Base-by-base conservation (phyloP, 306 rosid genomes). In the Quillaja saponaria region DNA sequence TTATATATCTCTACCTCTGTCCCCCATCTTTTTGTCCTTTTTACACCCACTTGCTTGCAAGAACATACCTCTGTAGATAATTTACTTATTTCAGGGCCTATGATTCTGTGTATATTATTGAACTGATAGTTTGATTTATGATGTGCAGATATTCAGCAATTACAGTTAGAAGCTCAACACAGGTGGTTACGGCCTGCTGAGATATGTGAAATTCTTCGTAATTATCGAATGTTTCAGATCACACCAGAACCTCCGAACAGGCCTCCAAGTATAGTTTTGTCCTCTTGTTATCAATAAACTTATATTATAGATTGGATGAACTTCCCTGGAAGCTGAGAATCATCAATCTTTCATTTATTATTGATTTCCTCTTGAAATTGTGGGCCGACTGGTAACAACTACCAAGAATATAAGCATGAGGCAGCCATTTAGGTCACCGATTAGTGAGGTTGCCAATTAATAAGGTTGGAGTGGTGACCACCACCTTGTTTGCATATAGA, bases 101-200 rank as follows among this genome's bases (percentile, higher is more conserved):
- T 67, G 49, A n/a, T 21, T 11, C 64, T 69, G 11, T 50, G 14
- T 46, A 18, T 59, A 42, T 14, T 71, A 33, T 63, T 55, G 71
- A 55, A 33, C 50, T 44, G 51, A 58, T 25, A 42, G 17, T 37
- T 13, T 51, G 52, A 38, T 33, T 50, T 51, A 45, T 61, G 71
- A 61, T 67, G 16, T 76, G 85, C 90, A 90, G 97, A 90, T 76
- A 49, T 90, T 58, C 71, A 73, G 16, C 95, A 84, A 68, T 80
- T 90, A 66, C 80, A 78, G 58, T 15, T 33, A 58, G 97, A 90
- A 82, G 97, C 97, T 34, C 88, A 76, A 69, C 83, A 86, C 75
- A 81, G 97, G 51, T 90, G 97, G 97, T 73, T 90, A 71, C 80
- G 97, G 6, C 97, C 97, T 37, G 95, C 97, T 59, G 97, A 90